Base-by-base conservation (phyloP, 768 basidiomycete species). In the Suillus occidentalis region DNA sequence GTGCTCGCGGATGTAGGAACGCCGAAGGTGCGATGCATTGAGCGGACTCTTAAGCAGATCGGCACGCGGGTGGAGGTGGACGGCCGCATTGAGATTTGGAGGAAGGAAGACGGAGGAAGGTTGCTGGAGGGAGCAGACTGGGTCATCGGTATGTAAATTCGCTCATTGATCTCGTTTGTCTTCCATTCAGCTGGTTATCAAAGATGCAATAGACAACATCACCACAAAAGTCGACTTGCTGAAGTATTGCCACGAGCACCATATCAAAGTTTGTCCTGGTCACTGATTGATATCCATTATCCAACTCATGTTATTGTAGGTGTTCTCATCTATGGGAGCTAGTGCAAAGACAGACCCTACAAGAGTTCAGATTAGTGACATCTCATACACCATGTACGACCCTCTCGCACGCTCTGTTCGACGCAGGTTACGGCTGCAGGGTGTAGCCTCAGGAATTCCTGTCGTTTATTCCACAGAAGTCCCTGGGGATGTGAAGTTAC, bases 171-270 rank as follows among this genome's bases (percentile, higher is more conserved):
- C 40, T 61, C 63, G 20, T 62, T 72, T 47, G 65, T 63, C 49
- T 37, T 52, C 22, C 66, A 53, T 13, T 56, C 49, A 39, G 67
- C 59, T 61, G 31, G 10, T n/a, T 62, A 7, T 59, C 16, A 42
- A 70, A 87, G 97, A 99, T 76, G 95, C 95, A 6, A 99, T 99
- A 65, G 97, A 99, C 78, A 99, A 99, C 72, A 97, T 99, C 67
- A 86, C 91, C 56, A 97, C 97, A 0, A 99, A 99, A 75, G 94
- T 97, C 13, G 96, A 99, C 71, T 81, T 99, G 52, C 84, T 99
- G 9, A 88, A 91, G 64, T 90, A 96, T 75, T 99, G 97, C 71
- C 85, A 91, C 70, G 85, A 89, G 63, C 81, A 90, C 67, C 73
- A 82, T 20, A 87, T 99, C 76, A 95, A 92, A 81, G 94, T 91